phyloP scores from a whole-genome alignment of 2,329 filamentous ascomycete genomes.

The Fusarium tuaranense region DNA sequence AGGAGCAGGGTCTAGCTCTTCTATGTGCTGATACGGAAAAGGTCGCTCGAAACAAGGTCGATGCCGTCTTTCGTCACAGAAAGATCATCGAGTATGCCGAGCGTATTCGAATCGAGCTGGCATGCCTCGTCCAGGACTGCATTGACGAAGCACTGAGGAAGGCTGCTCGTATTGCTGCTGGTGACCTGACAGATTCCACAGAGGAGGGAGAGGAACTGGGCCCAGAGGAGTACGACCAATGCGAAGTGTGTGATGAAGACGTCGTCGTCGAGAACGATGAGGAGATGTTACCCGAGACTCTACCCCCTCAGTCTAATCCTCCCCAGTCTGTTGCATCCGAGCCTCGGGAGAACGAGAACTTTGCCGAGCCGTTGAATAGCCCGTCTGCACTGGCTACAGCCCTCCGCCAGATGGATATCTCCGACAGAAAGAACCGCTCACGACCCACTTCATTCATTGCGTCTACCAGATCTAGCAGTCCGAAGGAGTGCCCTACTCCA shows the following conservation, averaged over 20 bases:
- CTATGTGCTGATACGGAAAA: constrained; percentile 92
- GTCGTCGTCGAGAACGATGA: constrained; percentile 39
- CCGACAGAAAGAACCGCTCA: constrained; percentile 49
- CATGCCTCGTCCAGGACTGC: constrained; percentile 92
- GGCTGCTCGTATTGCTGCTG: constrained; percentile 87
- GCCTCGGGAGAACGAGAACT: constrained; percentile 27
- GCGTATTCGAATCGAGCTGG: constrained; percentile 93
- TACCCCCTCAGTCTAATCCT: constrained; percentile 20
- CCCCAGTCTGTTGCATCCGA: constrained; percentile 27
- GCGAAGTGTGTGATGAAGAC: constrained; percentile 53
- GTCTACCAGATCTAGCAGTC: constrained; percentile 90
- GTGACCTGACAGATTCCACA: constrained; percentile 83
- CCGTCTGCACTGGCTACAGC: constrained; percentile 68
- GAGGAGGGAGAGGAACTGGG: constrained; percentile 68
- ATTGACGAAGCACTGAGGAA: constrained; percentile 93
- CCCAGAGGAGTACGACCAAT: constrained; percentile 39
- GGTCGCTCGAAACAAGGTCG: constrained; percentile 87
- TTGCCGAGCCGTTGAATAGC: constrained; percentile 45
- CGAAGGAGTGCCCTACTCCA: constrained; percentile 90
- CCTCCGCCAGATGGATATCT: constrained; percentile 56
- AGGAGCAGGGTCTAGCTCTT: constrained; percentile 88
- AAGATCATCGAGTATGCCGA: constrained; percentile 96
- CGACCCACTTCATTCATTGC: constrained; percentile 67
- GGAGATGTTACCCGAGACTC: constrained; percentile 24
- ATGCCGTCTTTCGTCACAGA: constrained; percentile 90